phyloP scores from a whole-genome alignment of 495 filamentous ascomycete genomes.

The Annulohypoxylon stygium region DNA sequence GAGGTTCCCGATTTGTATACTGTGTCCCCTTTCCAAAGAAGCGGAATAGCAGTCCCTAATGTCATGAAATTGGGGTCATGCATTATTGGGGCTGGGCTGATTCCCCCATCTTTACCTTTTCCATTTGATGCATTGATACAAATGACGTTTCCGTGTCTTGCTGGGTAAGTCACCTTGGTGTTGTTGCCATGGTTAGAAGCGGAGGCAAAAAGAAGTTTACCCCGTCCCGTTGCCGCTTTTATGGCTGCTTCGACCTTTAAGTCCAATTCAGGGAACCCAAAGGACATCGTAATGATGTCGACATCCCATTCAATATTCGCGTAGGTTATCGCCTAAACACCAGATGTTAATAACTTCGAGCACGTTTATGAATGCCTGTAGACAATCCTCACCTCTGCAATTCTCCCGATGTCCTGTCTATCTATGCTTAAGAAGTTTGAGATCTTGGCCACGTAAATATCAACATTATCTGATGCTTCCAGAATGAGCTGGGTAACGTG shows the following conservation, averaged over 20 bases:
- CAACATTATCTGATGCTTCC: too few species aligned
- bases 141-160: constrained; percentile 10
- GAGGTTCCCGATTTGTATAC: constrained; percentile 17
- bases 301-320: neutral
- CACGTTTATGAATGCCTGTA: too few species aligned
- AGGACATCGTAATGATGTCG: constrained; percentile 2
- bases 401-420: too few species aligned
- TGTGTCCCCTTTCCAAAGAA: too few species aligned
- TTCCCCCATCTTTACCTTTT: constrained; percentile 17
- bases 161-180: too few species aligned
- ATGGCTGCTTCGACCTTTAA: too few species aligned
- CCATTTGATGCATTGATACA: constrained; percentile 5
- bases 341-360: too few species aligned
- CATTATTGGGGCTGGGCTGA: neutral
- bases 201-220: constrained; percentile 10
- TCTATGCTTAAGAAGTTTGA: too few species aligned
- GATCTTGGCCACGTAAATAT: too few species aligned
- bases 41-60: constrained; percentile 1
- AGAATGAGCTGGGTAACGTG: too few species aligned
- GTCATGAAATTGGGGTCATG: constrained; percentile 2
- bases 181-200: constrained; percentile 12
- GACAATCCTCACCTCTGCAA: too few species aligned
- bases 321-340: neutral
- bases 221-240: too few species aligned
- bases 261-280: constrained; percentile 1